Base-by-base conservation (phyloP, 805 yeast genomes). In the Zygoascus tannicola region DNA sequence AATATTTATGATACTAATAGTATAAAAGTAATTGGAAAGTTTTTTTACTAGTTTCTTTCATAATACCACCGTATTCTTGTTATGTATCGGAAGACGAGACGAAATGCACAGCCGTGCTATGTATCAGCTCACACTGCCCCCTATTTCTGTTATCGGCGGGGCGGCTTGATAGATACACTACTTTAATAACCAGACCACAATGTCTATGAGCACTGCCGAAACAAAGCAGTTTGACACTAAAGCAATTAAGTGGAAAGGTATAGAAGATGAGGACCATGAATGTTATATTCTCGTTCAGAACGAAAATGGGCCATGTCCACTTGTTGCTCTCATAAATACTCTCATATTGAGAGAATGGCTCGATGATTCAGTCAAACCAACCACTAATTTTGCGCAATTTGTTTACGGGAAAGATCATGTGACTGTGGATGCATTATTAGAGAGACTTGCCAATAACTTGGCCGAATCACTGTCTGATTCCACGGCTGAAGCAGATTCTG, bases 271-370 rank as follows among this genome's bases (percentile, higher is more conserved):
- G 30, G 33, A 8, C 21, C 14, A 37, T 10, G 40, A 37, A 14
- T 37, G 40, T 15, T 21, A 23, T 23, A 75, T 87, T 28, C 64
- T 88, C 3, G 62, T 85, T 18, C 96, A 87, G 64, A 84, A 85
- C 49, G 68, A 65, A 39, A 85, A 86, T 56, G 96, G 96, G 0
- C 95, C 96, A 0, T 87, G 95, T 57, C 94, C 95, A 1, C 61
- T 88, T 32, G 71, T 88, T 12, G 88, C 95, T 0, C 63, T 88
- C 34, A 71, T 77, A 40, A 88, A 88, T 57, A 74, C 85, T 0
- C 58, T 88, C 14, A 58, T 85, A 4, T 60, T 87, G 16, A 64
- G 76, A 2, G 70, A 70, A 12, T 53, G 56, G 5, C 55, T 46
- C 14, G 46, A 48, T 2, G 47, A 55, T n/a, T 59, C 53, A 30